Evolutionary conservation across 202 grass and related monocot species (phyloP).

Genomic region (Setaria italica): DNA sequence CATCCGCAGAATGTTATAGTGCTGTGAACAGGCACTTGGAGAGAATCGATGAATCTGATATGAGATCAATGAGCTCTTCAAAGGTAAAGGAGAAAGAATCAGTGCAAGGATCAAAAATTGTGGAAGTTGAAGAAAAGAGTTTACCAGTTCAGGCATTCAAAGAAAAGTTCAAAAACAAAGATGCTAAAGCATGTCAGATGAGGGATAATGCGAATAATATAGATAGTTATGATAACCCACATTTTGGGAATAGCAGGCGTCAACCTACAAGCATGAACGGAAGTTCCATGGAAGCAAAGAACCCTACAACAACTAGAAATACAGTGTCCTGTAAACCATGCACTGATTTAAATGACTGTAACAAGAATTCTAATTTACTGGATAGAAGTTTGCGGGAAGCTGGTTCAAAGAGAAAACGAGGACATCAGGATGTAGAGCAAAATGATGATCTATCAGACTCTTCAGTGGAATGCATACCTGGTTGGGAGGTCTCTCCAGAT

Average conservation of each 20-base stretch:
- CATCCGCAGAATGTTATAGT: conserved; percentile 31
- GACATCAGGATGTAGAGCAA: conserved; percentile 26
- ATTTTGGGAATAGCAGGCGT: background rate
- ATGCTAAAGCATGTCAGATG: conserved; percentile 31
- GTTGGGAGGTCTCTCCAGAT: conserved; percentile 57
- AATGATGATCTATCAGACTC: conserved; percentile 49
- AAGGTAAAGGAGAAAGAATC: conserved; percentile 15
- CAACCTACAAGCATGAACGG: conserved; percentile 26
- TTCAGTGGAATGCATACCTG: conserved; percentile 46
- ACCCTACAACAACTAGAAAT: conserved; percentile 30
- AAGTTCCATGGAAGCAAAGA: conserved; percentile 10
- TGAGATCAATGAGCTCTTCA: conserved; percentile 31
- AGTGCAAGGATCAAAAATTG: background rate
- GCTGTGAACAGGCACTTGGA: conserved; percentile 32
- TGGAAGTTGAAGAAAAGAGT: conserved; percentile 40
- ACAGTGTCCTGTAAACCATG: conserved; percentile 10
- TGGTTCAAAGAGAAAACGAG: conserved; percentile 46
- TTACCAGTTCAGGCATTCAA: conserved; percentile 32
- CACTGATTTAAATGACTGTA: conserved; percentile 27
- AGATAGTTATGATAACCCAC: conserved; percentile 27
- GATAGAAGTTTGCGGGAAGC: conserved; percentile 14
- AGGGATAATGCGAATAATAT: background rate
- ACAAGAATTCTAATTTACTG: conserved; percentile 33
- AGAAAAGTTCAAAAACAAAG: conserved; percentile 41
- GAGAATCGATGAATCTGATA: conserved; percentile 28